A percentile compares a stretch with the other conserved stretches of the same genome.
These are phyloP conservation scores for Xylaria multiplex DNA, from an alignment of 2,329 filamentous ascomycete species.

Conservation along the genomic window DNA sequence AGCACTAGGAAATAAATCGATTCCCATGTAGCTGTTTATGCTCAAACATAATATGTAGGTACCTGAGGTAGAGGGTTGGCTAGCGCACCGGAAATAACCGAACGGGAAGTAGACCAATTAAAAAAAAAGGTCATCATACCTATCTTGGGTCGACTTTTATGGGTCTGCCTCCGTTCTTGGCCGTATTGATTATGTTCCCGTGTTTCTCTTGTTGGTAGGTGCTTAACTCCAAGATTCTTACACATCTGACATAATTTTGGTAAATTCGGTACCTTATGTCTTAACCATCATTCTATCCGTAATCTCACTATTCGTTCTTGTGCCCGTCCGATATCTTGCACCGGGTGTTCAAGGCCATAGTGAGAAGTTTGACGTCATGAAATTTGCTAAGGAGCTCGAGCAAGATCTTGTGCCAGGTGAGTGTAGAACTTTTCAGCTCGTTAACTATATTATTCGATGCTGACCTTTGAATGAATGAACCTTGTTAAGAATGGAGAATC, in stretches of 20 bases:
- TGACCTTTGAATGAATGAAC: not conserved
- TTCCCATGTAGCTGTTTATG: not conserved
- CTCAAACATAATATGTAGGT: too few relatives aligned
- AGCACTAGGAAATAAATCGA: not conserved
- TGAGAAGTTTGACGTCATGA: slow-evolving; percentile 60
- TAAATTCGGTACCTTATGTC: slow-evolving; percentile 2
- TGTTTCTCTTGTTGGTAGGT: not conserved
- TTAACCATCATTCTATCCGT: not conserved
- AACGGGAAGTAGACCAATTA: slow-evolving; percentile 2
- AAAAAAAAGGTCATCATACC: slow-evolving; percentile 3
- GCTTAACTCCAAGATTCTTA: not conserved
- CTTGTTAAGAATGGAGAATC: slow-evolving; percentile 78
- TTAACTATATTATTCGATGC: not conserved
- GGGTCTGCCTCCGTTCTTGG: not conserved
- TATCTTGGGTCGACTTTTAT: slow-evolving; percentile 2
- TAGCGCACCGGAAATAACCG: not conserved
- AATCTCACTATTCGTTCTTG: not conserved
- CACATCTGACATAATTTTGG: not conserved
- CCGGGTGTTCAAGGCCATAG: not conserved
- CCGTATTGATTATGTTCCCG: slow-evolving; percentile 4
- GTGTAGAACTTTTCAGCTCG: slow-evolving; percentile 32
- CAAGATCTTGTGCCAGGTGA: slow-evolving; percentile 84
- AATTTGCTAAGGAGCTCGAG: slow-evolving; percentile 82
- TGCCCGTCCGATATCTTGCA: not conserved
- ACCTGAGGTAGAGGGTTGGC: not conserved